phyloP scores from a whole-genome alignment of 352 stramenopile genomes.

The Elongisporangium senticosum region DNA sequence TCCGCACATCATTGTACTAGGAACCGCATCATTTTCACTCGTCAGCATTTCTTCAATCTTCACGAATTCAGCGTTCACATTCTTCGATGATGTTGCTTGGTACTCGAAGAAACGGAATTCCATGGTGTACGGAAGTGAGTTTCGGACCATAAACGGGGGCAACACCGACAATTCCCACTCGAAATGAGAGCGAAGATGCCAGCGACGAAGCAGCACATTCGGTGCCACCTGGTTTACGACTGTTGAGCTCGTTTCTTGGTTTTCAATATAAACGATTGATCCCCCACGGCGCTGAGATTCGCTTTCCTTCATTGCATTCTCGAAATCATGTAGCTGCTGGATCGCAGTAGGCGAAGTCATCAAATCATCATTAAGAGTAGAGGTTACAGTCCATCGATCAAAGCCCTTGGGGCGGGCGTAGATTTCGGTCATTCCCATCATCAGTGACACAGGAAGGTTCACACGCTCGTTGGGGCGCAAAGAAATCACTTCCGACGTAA shows the following conservation, averaged over 20 bases:
- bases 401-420: constrained; percentile 62
- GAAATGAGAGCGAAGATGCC: constrained; percentile 67
- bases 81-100: constrained; percentile 41
- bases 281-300: constrained; percentile 38
- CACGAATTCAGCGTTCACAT: constrained; percentile 48
- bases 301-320: constrained; percentile 37
- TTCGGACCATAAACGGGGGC: constrained; percentile 80
- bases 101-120: constrained; percentile 86
- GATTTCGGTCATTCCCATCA: constrained; percentile 83
- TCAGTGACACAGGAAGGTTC: constrained; percentile 49
- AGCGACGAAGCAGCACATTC: constrained; percentile 71
- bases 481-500: constrained; percentile 57
- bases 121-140: constrained; percentile 79
- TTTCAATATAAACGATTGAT: constrained; percentile 72
- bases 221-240: constrained; percentile 66
- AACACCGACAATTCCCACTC: constrained; percentile 78
- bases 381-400: constrained; percentile 75
- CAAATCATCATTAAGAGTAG: constrained; percentile 71
- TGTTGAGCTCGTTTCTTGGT: constrained; percentile 67
- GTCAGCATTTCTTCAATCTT: constrained; percentile 57
- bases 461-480: constrained; percentile 61
- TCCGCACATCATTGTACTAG: constrained; percentile 26
- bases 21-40: constrained; percentile 20
- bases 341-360: constrained; percentile 52
- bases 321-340: constrained; percentile 48